Evolutionary conservation across 441 rosid genomes (phyloP).

Genomic region (Omphalea diandra): DNA sequence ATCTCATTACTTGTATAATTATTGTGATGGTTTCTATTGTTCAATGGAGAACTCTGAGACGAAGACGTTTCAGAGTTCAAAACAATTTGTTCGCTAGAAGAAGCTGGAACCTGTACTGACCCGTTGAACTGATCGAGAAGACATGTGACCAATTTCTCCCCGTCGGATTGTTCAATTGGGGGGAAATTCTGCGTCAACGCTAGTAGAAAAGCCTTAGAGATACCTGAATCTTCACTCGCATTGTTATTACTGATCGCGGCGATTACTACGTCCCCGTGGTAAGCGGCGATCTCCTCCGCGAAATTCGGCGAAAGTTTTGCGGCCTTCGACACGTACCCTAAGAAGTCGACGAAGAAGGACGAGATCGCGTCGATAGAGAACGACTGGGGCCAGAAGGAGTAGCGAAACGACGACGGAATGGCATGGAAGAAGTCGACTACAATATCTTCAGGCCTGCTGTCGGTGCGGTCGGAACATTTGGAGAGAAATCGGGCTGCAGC

Average conservation of each 20-base stretch:
- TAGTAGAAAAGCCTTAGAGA: constrained; percentile 59
- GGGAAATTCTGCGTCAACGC: constrained; percentile 73
- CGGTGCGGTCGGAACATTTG: constrained; percentile 43
- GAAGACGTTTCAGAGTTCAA: constrained; percentile 56
- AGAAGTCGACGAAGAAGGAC: constrained; percentile 60
- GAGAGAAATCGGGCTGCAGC: constrained; percentile 77
- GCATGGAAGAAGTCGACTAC: constrained; percentile 65
- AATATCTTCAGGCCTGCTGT: constrained; percentile 57
- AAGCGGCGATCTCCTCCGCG: constrained; percentile 56
- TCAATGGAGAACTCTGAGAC: constrained; percentile 67
- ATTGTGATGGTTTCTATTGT: constrained; percentile 34
- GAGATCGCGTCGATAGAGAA: constrained; percentile 50
- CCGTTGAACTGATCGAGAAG: constrained; percentile 63
- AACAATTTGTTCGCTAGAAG: constrained; percentile 50
- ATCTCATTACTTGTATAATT: constrained; percentile 39
- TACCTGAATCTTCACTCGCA: constrained; percentile 38
- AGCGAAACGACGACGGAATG: constrained; percentile 64
- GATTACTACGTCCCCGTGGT: constrained; percentile 64
- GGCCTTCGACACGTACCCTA: constrained; percentile 54
- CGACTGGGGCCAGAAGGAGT: constrained; percentile 90
- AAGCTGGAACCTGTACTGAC: constrained; percentile 39
- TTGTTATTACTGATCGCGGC: constrained; percentile 40
- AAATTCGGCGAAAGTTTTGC: constrained; percentile 59
- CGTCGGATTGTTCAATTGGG: constrained; percentile 62
- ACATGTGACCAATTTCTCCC: constrained; percentile 55